Percentiles rank a stretch among this genome's conserved stretches.
These are phyloP conservation scores for Phytophthora cajani DNA, from an alignment of 352 stramenopile genomes.

Conservation along the genomic window DNA sequence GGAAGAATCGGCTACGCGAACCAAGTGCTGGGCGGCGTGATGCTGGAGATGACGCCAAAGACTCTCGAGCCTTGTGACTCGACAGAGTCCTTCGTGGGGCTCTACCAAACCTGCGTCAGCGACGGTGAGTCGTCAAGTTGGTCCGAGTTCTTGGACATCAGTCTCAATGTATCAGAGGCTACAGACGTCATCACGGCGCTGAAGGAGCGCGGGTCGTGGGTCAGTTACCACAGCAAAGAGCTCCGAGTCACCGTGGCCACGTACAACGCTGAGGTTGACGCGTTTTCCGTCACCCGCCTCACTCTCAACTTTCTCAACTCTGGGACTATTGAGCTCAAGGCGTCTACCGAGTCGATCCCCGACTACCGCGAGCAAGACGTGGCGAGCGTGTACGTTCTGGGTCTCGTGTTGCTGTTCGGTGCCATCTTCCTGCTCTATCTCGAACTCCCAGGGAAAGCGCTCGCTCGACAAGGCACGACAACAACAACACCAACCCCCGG, in stretches of 20 bases:
- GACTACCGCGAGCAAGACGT: neutral
- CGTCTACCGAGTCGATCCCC: neutral
- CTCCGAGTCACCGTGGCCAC: neutral
- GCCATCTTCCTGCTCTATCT: no score
- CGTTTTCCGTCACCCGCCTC: neutral
- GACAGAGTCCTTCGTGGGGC: neutral
- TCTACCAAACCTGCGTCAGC: neutral
- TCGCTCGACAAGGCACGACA: no score
- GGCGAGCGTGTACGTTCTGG: no score
- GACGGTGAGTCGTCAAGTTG: neutral
- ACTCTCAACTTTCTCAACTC: neutral
- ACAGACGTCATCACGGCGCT: neutral
- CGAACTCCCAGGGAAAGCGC: no score
- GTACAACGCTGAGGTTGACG: neutral
- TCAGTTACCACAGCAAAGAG: neutral
- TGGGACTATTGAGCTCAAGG: neutral
- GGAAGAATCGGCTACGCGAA: neutral
- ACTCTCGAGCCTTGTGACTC: neutral
- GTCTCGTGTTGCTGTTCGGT: no score
- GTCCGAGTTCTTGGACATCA: neutral
- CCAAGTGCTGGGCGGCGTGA: slow-evolving; percentile 1
- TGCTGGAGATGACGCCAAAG: neutral
- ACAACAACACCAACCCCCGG: no score
- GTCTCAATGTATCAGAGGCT: neutral
- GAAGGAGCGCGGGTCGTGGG: neutral